Percentiles rank a stretch among this genome's conserved stretches.
Conservation (phyloP, 129 eudicot genomes). For the Ambrosia trifida region DNA sequence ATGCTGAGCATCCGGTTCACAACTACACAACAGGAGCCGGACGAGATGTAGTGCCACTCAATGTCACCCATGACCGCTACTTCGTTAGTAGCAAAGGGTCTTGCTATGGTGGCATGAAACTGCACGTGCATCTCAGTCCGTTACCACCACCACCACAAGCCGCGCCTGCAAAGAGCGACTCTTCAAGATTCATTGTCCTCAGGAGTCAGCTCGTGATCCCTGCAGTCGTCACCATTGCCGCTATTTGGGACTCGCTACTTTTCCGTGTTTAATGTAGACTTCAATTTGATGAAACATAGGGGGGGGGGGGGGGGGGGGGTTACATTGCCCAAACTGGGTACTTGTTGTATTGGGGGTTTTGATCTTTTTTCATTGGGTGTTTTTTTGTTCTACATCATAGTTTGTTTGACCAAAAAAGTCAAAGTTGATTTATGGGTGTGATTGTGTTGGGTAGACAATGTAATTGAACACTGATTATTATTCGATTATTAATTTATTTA, state of each 20-base stretch:
- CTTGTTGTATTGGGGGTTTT: slow-evolving; percentile 17
- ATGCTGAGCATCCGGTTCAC: slow-evolving; percentile 67
- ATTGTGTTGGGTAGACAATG: slow-evolving; percentile 29
- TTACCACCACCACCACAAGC: slow-evolving; percentile 73
- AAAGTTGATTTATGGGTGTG: slow-evolving; percentile 21
- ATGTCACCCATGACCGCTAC: slow-evolving; percentile 63
- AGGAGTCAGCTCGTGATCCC: slow-evolving; percentile 60
- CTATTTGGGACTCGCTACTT: slow-evolving; percentile 66
- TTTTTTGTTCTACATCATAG: slow-evolving; percentile 23
- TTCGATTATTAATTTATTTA: slow-evolving; percentile 29
- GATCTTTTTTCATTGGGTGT: slow-evolving; percentile 21
- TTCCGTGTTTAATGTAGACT: slow-evolving; percentile 36
- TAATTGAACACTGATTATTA: slow-evolving; percentile 26
- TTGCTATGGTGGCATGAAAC: slow-evolving; percentile 85
- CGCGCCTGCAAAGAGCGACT: slow-evolving; percentile 41
- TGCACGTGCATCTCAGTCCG: slow-evolving; percentile 50
- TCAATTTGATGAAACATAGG: neutral
- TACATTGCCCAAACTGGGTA: slow-evolving; percentile 35
- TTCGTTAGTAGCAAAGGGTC: slow-evolving; percentile 82
- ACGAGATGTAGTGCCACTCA: slow-evolving; percentile 78
- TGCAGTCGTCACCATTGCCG: slow-evolving; percentile 57
- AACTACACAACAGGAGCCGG: slow-evolving; percentile 90
- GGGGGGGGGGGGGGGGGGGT: slow-evolving; percentile 17
- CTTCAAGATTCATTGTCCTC: slow-evolving; percentile 39
- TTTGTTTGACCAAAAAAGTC: slow-evolving; percentile 36